Conservation (phyloP, 441 rosid genomes). For the Erodium trifolium region DNA sequence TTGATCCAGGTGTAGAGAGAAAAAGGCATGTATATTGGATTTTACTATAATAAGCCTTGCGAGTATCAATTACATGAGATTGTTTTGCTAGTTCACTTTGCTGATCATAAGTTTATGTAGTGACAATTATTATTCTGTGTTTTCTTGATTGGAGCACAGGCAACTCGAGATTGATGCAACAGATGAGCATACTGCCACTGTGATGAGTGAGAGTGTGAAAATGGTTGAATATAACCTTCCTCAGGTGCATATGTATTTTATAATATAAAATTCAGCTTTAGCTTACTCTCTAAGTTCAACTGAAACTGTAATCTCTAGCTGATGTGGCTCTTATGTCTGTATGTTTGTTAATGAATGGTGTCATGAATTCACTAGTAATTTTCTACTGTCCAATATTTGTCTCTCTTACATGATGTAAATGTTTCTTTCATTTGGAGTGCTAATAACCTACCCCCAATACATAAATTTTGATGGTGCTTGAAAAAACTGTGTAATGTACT, state of each 20-base stretch:
- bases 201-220: slow-evolving; percentile 2
- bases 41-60: no score
- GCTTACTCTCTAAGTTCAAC: neutral
- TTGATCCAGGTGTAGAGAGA: no score
- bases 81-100: neutral
- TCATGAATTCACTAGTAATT: neutral
- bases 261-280: neutral
- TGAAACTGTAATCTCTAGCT: neutral
- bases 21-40: no score
- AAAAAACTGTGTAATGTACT: neutral
- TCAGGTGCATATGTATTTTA: neutral
- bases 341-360: neutral
- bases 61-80: neutral
- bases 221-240: slow-evolving; percentile 1
- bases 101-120: neutral
- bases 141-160: slow-evolving; percentile 2
- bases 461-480: no score
- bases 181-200: neutral
- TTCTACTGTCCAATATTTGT: neutral
- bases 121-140: neutral
- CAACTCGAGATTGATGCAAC: neutral
- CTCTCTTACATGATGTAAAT: neutral
- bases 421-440: neutral
- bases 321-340: neutral
- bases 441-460: neutral